Base-by-base conservation (phyloP, 177 flowering plant species). In the Viscum album region DNA sequence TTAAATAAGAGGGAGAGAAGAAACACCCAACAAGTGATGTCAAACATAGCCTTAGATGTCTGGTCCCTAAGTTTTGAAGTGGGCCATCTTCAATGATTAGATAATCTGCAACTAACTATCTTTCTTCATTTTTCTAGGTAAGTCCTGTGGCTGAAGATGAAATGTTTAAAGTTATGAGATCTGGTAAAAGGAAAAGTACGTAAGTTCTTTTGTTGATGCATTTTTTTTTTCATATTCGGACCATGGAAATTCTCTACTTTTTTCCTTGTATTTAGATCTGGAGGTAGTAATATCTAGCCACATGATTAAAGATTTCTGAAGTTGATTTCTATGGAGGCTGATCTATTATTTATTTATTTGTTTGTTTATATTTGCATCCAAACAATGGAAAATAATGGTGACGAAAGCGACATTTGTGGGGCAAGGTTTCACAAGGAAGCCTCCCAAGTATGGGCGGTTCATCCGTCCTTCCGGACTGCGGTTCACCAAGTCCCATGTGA, bases 121-220 rank as follows among this genome's bases (percentile, higher is more conserved):
- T 50, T 36, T 45, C 58, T 36, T 66, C 65, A 2, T 36, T 56
- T 68, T 62, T 79, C 33, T 80, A 92, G 99, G 99, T 95, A 34
- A 85, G 99, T 69, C 99, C 99, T 72, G 96, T 92, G 52, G 97
- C 97, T 71, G 99, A 95, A 79, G 99, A 88, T 84, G 99, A 95
- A 79, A 92, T 95, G 97, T 95, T 92, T 73, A 84, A 79, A 76
- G 97, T 95, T 35, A 68, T 92, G 75, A 84, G 97, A 75, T 35
- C 96, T 71, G 99, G 99, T 7, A 92, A 95, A 82, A 34, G 97
- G 47, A 95, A 88, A 78, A 85, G 97, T 92, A 77, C 78, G 90
- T 85, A 47, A 68, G 33, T 60, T 28, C 33, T 60, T 30, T 30
- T 60, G 33, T 2, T 60, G 64, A 28, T 33, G 8, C 29, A 2